Conservation (phyloP, 208 protist genomes). For the Trypanosoma scelopori region DNA sequence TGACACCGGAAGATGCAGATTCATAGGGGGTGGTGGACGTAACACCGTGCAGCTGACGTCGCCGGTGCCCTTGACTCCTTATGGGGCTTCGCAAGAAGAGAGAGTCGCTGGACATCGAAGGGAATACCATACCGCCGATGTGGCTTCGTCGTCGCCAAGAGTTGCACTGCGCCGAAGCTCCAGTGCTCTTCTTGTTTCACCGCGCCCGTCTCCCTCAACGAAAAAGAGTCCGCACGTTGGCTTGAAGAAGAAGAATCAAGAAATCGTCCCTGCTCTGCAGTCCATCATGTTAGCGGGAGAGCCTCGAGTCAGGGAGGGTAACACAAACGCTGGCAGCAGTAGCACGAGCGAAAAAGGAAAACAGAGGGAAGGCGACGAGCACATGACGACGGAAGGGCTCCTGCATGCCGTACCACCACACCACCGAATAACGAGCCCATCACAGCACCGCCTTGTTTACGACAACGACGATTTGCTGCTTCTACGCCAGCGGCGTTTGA, state of each 20-base stretch:
- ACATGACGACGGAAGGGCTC: background rate
- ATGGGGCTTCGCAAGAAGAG: background rate
- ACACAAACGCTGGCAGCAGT: background rate
- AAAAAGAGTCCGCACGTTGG: background rate
- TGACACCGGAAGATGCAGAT: background rate
- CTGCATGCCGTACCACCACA: slow-evolving; percentile 9
- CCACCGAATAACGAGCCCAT: slow-evolving; percentile 11
- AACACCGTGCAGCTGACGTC: background rate
- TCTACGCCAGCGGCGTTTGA: background rate
- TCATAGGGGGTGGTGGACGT: background rate
- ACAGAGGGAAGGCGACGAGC: background rate
- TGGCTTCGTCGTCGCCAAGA: background rate
- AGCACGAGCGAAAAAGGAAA: background rate
- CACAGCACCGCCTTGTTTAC: slow-evolving; percentile 20
- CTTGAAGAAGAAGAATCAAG: background rate
- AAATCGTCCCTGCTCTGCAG: no score
- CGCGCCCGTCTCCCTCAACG: background rate
- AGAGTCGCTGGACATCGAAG: background rate
- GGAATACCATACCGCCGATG: background rate
- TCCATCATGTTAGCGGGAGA: background rate
- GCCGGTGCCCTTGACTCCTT: background rate
- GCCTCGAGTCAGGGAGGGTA: background rate
- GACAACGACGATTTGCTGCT: slow-evolving; percentile 7
- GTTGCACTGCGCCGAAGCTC: background rate
- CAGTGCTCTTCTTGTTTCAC: slow-evolving; percentile 7